phyloP scores from a whole-genome alignment of 768 basidiomycete genomes.

The Rhizopogon vinicolor region DNA sequence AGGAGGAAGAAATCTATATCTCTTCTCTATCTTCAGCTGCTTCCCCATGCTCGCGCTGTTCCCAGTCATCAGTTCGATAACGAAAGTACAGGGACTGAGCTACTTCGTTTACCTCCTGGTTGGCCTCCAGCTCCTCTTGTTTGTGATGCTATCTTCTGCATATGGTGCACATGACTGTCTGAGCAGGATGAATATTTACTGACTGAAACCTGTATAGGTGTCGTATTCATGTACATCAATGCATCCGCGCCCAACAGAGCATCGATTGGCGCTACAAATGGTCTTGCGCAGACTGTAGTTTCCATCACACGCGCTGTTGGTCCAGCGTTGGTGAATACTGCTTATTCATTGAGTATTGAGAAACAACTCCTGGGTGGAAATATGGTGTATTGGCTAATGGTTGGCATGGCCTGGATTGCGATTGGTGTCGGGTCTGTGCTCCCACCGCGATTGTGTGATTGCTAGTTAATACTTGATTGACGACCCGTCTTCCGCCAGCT shows the following conservation, averaged over 20 bases:
- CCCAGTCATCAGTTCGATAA: slow-evolving; percentile 36
- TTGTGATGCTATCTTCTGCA: slow-evolving; percentile 44
- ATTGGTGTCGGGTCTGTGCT: slow-evolving; percentile 21
- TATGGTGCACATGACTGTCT: slow-evolving; percentile 39
- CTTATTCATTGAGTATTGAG: slow-evolving; percentile 4
- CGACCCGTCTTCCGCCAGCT: background rate
- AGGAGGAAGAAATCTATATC: slow-evolving; percentile 55
- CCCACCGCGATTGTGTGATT: slow-evolving; percentile 19
- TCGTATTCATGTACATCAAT: slow-evolving; percentile 61
- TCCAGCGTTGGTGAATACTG: slow-evolving; percentile 2
- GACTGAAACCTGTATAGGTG: slow-evolving; percentile 32
- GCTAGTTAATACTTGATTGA: background rate
- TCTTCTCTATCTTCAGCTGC: slow-evolving; percentile 42
- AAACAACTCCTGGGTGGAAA: slow-evolving; percentile 41
- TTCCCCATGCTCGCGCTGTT: slow-evolving; percentile 42
- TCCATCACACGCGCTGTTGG: slow-evolving; percentile 7
- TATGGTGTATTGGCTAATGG: slow-evolving; percentile 41
- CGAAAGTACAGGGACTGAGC: slow-evolving; percentile 34
- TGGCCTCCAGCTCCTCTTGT: slow-evolving; percentile 39
- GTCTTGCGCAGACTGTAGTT: slow-evolving; percentile 24
- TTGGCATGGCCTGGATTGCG: slow-evolving; percentile 17
- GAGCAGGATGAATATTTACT: background rate
- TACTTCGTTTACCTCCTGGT: slow-evolving; percentile 41
- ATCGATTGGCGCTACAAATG: slow-evolving; percentile 63
- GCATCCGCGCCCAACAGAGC: slow-evolving; percentile 55